Evolutionary conservation across 1,139 yeast genomes (phyloP).

Genomic region (Saccharomycopsis crataegensis): DNA sequence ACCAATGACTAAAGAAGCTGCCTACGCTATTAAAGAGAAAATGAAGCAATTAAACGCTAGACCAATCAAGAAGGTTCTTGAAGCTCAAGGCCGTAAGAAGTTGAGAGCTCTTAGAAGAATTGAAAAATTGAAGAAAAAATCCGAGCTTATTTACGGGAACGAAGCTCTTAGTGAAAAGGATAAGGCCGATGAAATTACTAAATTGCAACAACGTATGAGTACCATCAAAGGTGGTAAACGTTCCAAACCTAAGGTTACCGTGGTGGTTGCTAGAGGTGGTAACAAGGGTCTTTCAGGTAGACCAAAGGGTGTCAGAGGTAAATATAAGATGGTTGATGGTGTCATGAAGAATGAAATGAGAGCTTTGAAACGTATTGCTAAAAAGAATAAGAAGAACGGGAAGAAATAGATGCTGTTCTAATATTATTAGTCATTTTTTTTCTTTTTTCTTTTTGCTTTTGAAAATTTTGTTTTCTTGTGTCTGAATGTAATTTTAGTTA

Average conservation of each 20-base stretch:
- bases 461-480: neutral
- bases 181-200: slow-evolving; percentile 87
- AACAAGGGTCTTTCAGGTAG: slow-evolving; percentile 88
- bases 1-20: slow-evolving; percentile 97
- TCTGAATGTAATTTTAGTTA: neutral
- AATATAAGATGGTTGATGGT: slow-evolving; percentile 99
- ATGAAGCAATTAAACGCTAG: slow-evolving; percentile 88
- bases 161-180: slow-evolving; percentile 82
- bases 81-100: slow-evolving; percentile 95
- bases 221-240: slow-evolving; percentile 7
- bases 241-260: slow-evolving; percentile 75
- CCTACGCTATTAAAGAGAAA: slow-evolving; percentile 83
- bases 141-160: slow-evolving; percentile 87
- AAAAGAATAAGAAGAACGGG: slow-evolving; percentile 55
- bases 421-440: neutral
- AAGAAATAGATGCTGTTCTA: slow-evolving; percentile 11
- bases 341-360: slow-evolving; percentile 94
- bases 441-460: neutral
- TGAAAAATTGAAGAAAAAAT: slow-evolving; percentile 89
- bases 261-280: slow-evolving; percentile 83
- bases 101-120: slow-evolving; percentile 85
- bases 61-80: slow-evolving; percentile 95
- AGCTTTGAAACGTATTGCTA: slow-evolving; percentile 83
- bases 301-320: slow-evolving; percentile 95
- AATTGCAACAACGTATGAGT: slow-evolving; percentile 73